A percentile compares a stretch with the other conserved stretches of the same genome.
Evolutionary conservation across 1,139 yeast species (phyloP).

Genomic region (Candida albicans): DNA sequence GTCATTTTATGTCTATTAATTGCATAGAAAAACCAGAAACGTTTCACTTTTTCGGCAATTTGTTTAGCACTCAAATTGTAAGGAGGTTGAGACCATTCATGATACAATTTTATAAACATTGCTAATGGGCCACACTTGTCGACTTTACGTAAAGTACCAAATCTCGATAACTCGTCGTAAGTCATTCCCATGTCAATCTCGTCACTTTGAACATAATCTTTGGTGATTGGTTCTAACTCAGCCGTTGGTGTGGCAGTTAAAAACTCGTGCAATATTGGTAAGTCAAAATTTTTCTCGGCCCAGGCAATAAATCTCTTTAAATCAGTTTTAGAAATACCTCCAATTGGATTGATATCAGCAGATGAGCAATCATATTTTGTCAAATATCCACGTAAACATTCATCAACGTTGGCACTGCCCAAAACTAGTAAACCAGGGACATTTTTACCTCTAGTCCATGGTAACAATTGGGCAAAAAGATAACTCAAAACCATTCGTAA

Average conservation of each 20-base stretch:
- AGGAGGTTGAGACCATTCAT: constrained; percentile 84
- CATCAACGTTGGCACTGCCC: constrained; percentile 98
- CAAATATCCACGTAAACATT: constrained; percentile 88
- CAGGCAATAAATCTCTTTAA: constrained; percentile 80
- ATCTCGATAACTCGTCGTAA: constrained; percentile 85
- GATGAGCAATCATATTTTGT: constrained; percentile 97
- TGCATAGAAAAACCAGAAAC: constrained; percentile 90
- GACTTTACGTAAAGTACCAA: constrained; percentile 90
- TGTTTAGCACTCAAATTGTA: constrained; percentile 69
- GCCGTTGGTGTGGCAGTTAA: constrained; percentile 95
- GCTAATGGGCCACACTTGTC: constrained; percentile 96
- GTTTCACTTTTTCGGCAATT: constrained; percentile 88
- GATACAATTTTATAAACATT: constrained; percentile 85
- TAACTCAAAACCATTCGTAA: constrained; percentile 92
- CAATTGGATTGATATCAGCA: constrained; percentile 96
- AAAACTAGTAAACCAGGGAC: constrained; percentile 83
- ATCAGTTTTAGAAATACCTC: constrained; percentile 94
- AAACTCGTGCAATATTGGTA: constrained; percentile 78
- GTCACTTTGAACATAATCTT: constrained; percentile 89
- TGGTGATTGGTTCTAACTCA: constrained; percentile 93
- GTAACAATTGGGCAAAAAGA: constrained; percentile 87
- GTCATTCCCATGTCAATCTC: constrained; percentile 99
- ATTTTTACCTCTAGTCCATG: constrained; percentile 77
- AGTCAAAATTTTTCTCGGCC: constrained; percentile 64
- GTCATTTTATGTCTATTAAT: constrained; percentile 96